These are phyloP conservation scores for Podospora sp. DNA, from an alignment of 495 filamentous ascomycete genomes.

Conservation along the genomic window DNA sequence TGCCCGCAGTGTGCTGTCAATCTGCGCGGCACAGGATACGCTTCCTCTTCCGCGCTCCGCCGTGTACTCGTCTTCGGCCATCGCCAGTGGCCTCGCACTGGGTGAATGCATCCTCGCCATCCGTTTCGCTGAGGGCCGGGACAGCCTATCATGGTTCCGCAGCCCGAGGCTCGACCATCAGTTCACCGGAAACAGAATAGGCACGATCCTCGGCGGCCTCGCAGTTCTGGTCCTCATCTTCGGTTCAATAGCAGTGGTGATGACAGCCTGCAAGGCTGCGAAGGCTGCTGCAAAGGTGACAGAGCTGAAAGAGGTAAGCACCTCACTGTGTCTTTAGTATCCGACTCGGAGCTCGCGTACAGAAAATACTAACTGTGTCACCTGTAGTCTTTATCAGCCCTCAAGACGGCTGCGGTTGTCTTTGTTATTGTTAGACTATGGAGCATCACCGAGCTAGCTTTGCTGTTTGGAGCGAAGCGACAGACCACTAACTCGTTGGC, in stretches of 20 bases:
- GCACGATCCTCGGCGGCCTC: background rate
- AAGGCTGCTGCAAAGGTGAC: background rate
- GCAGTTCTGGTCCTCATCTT: background rate
- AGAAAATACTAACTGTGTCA: background rate
- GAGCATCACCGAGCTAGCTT: background rate
- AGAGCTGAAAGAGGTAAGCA: slow-evolving; percentile 1
- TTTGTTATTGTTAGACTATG: background rate
- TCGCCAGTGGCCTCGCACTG: background rate
- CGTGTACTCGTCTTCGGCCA: background rate
- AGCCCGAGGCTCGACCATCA: background rate
- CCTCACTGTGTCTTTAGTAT: background rate
- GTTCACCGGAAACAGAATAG: background rate
- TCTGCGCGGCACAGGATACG: background rate
- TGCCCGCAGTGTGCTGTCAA: background rate
- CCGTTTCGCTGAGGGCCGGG: background rate
- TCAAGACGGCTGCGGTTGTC: background rate
- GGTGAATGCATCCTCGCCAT: background rate
- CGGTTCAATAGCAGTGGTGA: background rate
- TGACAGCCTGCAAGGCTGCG: slow-evolving; percentile 1
- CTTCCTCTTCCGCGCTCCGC: background rate
- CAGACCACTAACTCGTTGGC: background rate
- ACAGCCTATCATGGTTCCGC: background rate
- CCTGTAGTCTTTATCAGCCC: background rate
- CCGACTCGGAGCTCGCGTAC: background rate
- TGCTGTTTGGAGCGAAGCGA: background rate